A percentile compares a stretch with the other conserved stretches of the same genome.
phyloP scores from a whole-genome alignment of 495 filamentous ascomycete species.

The Penicillium verhagenii region DNA sequence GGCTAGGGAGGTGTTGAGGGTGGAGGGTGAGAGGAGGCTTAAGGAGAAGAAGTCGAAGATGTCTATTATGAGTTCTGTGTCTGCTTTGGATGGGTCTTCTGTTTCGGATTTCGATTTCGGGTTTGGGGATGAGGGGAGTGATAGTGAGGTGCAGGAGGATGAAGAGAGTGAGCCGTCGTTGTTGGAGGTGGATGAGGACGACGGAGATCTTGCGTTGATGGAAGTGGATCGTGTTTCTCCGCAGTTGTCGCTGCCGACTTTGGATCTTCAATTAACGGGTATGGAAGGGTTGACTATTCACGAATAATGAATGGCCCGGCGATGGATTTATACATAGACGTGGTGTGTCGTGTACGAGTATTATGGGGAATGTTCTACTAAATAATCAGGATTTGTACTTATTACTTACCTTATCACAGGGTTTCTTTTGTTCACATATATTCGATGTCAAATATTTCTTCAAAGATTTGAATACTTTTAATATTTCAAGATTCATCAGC shows the following conservation, averaged over 20 bases:
- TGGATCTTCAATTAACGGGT: conserved; percentile 22
- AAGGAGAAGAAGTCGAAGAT: not conserved
- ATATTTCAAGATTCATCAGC: too few species aligned
- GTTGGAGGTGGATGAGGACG: conserved; percentile 2
- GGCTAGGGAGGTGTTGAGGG: not conserved
- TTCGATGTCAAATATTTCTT: not conserved
- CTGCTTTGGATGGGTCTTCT: conserved; percentile 23
- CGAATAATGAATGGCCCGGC: too few species aligned
- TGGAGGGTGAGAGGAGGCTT: not conserved
- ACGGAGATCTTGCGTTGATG: conserved; percentile 6
- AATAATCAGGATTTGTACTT: too few species aligned
- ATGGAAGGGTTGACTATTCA: conserved; percentile 21
- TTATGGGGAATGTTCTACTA: not conserved
- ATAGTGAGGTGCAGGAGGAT: conserved; percentile 14
- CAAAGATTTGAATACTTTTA: too few species aligned
- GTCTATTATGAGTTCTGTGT: conserved; percentile 4
- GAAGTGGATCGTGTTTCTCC: conserved; percentile 18
- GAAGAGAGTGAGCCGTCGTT: not conserved
- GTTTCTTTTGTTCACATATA: not conserved
- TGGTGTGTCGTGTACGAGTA: conserved; percentile 11
- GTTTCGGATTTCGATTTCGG: conserved; percentile 30
- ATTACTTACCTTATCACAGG: not conserved
- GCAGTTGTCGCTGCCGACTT: conserved; percentile 17
- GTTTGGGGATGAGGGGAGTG: conserved; percentile 18
- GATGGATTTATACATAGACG: too few species aligned